A percentile compares a stretch with the other conserved stretches of the same genome.
Evolutionary conservation across 2,329 filamentous ascomycete genomes (phyloP).

Genomic region (Leptographium radiaticola): DNA sequence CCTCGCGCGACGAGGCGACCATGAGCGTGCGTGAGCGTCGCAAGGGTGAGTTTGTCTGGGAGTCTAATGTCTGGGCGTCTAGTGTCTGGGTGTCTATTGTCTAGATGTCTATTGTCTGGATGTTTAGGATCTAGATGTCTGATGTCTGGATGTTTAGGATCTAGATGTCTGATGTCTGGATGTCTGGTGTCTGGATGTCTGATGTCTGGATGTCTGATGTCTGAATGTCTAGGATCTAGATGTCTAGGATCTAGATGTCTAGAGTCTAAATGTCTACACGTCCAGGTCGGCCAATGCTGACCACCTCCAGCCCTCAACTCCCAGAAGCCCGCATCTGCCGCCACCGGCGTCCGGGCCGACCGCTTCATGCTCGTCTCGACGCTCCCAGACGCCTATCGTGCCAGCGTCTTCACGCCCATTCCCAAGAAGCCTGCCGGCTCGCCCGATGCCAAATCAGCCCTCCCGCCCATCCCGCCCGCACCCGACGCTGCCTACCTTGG

Average conservation of each 20-base stretch:
- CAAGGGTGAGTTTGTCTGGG: conserved; percentile 39
- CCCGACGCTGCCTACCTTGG: conserved; percentile 70
- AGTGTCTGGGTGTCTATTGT: too few species aligned
- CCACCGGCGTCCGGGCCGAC: conserved; percentile 30
- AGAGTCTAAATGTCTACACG: too few species aligned
- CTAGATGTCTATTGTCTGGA: too few species aligned
- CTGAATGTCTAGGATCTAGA: too few species aligned
- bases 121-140: too few species aligned
- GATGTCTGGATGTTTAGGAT: too few species aligned
- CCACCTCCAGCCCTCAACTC: conserved; percentile 24
- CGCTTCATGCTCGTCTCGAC: conserved; percentile 66
- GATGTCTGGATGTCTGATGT: too few species aligned
- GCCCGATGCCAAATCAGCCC: conserved; percentile 45
- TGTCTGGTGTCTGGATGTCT: too few species aligned
- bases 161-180: too few species aligned
- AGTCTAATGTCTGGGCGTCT: too few species aligned
- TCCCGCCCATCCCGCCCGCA: conserved; percentile 41
- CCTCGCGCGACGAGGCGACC: conserved; percentile 67
- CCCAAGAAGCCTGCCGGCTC: conserved; percentile 24
- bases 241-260: too few species aligned
- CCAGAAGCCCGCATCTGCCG: conserved; percentile 26
- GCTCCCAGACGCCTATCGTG: conserved; percentile 55
- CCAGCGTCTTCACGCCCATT: conserved; percentile 15
- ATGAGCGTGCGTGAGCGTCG: conserved; percentile 53
- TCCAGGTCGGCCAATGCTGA: too few species aligned